Evolutionary conservation across 805 yeast genomes (phyloP).

Genomic region (Isabelozyma pseudorhagii): DNA sequence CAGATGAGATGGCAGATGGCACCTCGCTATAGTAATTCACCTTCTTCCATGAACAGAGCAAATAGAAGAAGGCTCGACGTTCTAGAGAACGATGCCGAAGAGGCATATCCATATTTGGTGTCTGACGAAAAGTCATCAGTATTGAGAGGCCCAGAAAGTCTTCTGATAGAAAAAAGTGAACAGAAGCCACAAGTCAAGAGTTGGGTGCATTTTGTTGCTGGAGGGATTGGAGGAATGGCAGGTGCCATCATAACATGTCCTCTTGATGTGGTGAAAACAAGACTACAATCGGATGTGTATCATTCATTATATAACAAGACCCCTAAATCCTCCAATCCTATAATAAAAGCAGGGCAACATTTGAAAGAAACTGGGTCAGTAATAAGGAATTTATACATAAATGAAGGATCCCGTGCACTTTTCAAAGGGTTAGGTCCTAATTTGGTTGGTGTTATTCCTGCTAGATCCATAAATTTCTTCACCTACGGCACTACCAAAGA

Average conservation of each 20-base stretch:
- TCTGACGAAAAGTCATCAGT: conserved; percentile 71
- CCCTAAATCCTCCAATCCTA: conserved; percentile 33
- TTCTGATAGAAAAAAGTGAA: conserved; percentile 11
- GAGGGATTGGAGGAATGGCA: conserved; percentile 95
- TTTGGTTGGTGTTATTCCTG: conserved; percentile 96
- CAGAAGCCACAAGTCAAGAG: conserved; percentile 21
- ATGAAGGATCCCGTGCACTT: conserved; percentile 82
- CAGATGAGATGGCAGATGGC: neutral
- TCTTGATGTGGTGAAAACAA: conserved; percentile 91
- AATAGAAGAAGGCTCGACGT: neutral
- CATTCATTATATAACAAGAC: conserved; percentile 51
- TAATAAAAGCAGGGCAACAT: conserved; percentile 59
- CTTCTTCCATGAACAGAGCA: neutral
- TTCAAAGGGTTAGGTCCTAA: conserved; percentile 97
- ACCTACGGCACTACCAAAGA: conserved; percentile 95
- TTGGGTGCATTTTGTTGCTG: conserved; percentile 85
- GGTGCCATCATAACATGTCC: conserved; percentile 96
- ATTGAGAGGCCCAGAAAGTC: conserved; percentile 34
- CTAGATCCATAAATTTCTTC: conserved; percentile 93
- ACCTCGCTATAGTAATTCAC: neutral
- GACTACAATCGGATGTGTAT: conserved; percentile 88
- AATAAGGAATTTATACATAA: conserved; percentile 59
- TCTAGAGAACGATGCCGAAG: conserved; percentile 53
- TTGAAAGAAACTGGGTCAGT: conserved; percentile 80
- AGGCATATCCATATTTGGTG: conserved; percentile 59